These are phyloP conservation scores for Candida coquimbonensis DNA, from an alignment of 805 yeast genomes.

Conservation along the genomic window DNA sequence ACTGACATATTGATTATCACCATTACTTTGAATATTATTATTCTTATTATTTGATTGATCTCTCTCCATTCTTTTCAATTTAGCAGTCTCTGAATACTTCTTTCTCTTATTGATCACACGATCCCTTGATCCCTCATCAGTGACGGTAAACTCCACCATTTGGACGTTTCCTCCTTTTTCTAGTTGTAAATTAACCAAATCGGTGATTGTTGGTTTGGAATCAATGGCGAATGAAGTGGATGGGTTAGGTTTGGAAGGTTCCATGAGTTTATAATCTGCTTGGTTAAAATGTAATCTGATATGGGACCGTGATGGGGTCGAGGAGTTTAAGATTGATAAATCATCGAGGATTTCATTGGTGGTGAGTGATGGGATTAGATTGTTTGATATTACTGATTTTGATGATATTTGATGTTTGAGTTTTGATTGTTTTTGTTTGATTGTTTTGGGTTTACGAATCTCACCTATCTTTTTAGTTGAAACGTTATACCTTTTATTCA, in stretches of 20 bases:
- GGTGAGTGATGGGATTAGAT: not conserved
- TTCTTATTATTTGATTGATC: too few species aligned
- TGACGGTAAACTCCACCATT: not conserved
- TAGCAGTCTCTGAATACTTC: not conserved
- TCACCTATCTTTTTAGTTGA: not conserved
- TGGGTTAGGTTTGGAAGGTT: constrained; percentile 8
- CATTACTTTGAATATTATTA: too few species aligned
- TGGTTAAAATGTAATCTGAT: not conserved
- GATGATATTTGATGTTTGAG: not conserved
- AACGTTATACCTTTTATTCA: constrained; percentile 12
- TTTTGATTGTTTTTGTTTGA: too few species aligned
- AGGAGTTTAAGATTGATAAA: not conserved
- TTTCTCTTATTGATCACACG: not conserved
- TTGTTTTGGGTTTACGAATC: too few species aligned
- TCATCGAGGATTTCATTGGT: constrained; percentile 4
- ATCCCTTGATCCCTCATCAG: constrained; percentile 1
- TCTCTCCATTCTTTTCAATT: too few species aligned
- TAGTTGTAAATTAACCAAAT: constrained; percentile 20
- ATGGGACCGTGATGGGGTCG: too few species aligned
- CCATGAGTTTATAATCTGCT: constrained; percentile 16
- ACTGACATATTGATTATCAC: too few species aligned
- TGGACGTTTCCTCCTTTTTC: constrained; percentile 11
- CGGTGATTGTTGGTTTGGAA: constrained; percentile 20
- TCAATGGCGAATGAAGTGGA: constrained; percentile 5
- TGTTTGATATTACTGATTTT: too few species aligned